Percentiles rank a stretch among this genome's conserved stretches.
These are phyloP conservation scores for Casuarina glauca DNA, from an alignment of 306 rosid genomes.

Conservation along the genomic window DNA sequence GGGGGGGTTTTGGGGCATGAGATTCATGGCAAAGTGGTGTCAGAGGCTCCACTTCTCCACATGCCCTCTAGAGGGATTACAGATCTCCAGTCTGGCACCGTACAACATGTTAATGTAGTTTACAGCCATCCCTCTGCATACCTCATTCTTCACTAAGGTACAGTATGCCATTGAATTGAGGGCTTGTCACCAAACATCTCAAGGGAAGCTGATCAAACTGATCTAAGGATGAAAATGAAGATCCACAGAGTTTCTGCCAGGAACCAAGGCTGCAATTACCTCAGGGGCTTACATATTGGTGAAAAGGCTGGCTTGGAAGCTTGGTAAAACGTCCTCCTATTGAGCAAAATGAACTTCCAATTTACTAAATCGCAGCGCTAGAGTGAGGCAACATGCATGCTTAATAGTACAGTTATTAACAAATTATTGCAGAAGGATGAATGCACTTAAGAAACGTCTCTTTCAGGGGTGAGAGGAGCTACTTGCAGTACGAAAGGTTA, in stretches of 20 bases:
- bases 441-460: neutral
- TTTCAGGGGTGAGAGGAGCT: neutral
- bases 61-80: conserved; percentile 39
- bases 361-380: neutral
- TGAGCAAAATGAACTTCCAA: too few species aligned
- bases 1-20: conserved; percentile 34
- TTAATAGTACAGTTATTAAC: neutral
- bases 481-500: neutral
- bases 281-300: too few species aligned
- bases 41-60: conserved; percentile 53
- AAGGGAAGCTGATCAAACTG: neutral
- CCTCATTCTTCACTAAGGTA: conserved; percentile 15
- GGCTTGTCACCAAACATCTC: neutral
- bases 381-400: neutral
- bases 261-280: too few species aligned
- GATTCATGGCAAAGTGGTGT: conserved; percentile 52
- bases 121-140: conserved; percentile 28
- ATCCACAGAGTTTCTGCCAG: neutral
- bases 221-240: neutral
- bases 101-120: conserved; percentile 42
- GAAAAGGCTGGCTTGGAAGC: too few species aligned
- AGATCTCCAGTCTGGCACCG: conserved; percentile 49
- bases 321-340: too few species aligned
- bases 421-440: neutral
- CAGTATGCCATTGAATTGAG: neutral